Evolutionary conservation across 1,284 basidiomycete species (phyloP).

Genomic region (Polyporus tsugae): DNA sequence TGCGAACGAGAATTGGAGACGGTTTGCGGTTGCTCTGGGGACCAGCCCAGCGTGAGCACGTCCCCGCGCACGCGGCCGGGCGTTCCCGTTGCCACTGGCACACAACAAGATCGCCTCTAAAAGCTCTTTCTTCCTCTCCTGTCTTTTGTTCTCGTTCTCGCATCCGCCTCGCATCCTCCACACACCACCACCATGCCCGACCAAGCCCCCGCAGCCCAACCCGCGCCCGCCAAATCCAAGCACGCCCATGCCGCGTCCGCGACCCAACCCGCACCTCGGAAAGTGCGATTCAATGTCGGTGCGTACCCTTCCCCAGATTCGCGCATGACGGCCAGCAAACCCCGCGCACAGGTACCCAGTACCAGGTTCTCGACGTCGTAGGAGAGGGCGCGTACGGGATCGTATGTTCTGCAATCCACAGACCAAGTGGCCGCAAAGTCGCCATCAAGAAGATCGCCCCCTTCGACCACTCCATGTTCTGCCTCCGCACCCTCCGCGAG

Average conservation of each 20-base stretch:
- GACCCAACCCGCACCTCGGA: conserved; percentile 77
- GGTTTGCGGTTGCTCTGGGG: conserved; percentile 27
- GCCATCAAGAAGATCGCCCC: conserved; percentile 88
- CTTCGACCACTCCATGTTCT: conserved; percentile 91
- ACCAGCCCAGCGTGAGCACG: conserved; percentile 11
- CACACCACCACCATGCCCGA: conserved; percentile 38
- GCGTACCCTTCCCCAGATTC: conserved; percentile 44
- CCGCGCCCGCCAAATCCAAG: conserved; percentile 57
- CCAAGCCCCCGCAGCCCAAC: conserved; percentile 33
- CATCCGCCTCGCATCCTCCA: conserved; percentile 19
- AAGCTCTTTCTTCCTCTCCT: conserved; percentile 26
- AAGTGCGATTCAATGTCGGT: conserved; percentile 94
- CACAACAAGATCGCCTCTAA: conserved; percentile 36
- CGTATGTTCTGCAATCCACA: conserved; percentile 88
- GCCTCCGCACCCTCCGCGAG: conserved; percentile 84
- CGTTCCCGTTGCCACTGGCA: conserved; percentile 21
- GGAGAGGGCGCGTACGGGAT: conserved; percentile 91
- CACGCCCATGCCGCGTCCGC: conserved; percentile 68
- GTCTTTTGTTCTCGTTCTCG: conserved; percentile 27
- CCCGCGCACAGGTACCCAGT: conserved; percentile 70
- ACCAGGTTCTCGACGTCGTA: conserved; percentile 90
- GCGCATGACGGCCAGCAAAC: conserved; percentile 16
- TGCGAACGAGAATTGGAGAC: conserved; percentile 24
- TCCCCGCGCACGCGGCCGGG: conserved; percentile 21
- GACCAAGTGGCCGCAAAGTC: conserved; percentile 70